Base-by-base conservation (phyloP, 257 asterid species). In the Solanum rostratum region DNA sequence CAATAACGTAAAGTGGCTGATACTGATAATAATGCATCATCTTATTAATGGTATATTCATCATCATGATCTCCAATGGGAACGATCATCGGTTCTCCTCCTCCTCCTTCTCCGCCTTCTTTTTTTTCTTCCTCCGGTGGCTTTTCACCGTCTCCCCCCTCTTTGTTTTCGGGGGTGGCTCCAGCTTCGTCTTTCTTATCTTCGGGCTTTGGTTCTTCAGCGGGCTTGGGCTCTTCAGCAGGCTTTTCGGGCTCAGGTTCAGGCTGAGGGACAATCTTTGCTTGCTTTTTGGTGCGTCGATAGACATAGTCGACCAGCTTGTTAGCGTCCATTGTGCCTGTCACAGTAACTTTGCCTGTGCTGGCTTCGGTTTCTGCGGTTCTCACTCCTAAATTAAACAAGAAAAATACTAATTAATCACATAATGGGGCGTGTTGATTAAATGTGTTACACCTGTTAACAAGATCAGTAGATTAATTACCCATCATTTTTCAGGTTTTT, bases 231-330 rank as follows among this genome's bases (percentile, higher is more conserved):
- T 92, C 98, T 41, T 89, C 90, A 52, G 90, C 14, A 3, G 74
- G 74, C 74, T 88, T 89, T 52, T 88, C 89, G 39, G 92, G 90
- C 12, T 95, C 95, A 12, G 95, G 93, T 18, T 95, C 95, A 15
- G 95, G 93, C 27, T 91, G 96, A 0, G 97, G 95, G 49, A 96
- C 95, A n/a, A 96, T 91, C 50, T 90, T 93, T 20, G 99, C 99
- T 66, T 94, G 98, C 81, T 96, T 96, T 76, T 89, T 96, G 62
- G 99, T 96, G 33, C 96, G 92, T 53, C 95, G 85, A 88, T 96
- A 96, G n/a, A 96, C 98, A 81, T 94, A 93, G 53, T 96, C 97
- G 22, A 96, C 98, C 49, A 96, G 96, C 83, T 80, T 81, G 80
- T 90, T 90, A 22, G 92, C 95, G 83, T 94, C 97, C 98, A 94